phyloP scores from a whole-genome alignment of 192 early-diverging fungal genomes.

The Gaertneriomyces sp. region DNA sequence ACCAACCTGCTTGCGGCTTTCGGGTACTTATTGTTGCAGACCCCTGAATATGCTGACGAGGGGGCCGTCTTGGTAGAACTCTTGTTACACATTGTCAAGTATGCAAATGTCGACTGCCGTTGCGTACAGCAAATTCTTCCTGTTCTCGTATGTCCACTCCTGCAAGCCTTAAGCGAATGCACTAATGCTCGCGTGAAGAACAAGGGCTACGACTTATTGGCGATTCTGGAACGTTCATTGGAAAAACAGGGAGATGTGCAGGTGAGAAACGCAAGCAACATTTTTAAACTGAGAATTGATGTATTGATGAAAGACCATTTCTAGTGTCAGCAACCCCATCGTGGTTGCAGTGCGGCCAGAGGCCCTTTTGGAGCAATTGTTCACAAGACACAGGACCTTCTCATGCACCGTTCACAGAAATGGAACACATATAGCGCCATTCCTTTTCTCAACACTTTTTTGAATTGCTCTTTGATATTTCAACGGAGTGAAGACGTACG shows the following conservation, averaged over 20 bases:
- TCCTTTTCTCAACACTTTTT: neutral
- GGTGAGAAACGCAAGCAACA: too few relatives aligned
- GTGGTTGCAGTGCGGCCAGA: neutral
- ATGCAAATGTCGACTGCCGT: neutral
- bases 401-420: too few relatives aligned
- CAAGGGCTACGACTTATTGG: slow-evolving; percentile 21
- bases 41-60: slow-evolving; percentile 12
- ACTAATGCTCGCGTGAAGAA: neutral
- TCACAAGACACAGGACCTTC: neutral
- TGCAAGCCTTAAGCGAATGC: slow-evolving; percentile 14
- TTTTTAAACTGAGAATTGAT: too few relatives aligned
- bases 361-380: neutral
- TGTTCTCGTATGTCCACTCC: slow-evolving; percentile 2
- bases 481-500: slow-evolving; percentile 3
- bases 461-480: slow-evolving; percentile 4
- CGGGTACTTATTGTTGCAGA: slow-evolving; percentile 11
- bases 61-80: slow-evolving; percentile 8
- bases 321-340: too few relatives aligned
- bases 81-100: slow-evolving; percentile 14
- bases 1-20: slow-evolving; percentile 4
- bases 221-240: slow-evolving; percentile 24
- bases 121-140: neutral
- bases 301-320: too few relatives aligned
- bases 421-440: too few relatives aligned
- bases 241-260: too few relatives aligned